Evolutionary conservation across 1,284 basidiomycete species (phyloP).

Genomic region (Hymenochaete sp.): DNA sequence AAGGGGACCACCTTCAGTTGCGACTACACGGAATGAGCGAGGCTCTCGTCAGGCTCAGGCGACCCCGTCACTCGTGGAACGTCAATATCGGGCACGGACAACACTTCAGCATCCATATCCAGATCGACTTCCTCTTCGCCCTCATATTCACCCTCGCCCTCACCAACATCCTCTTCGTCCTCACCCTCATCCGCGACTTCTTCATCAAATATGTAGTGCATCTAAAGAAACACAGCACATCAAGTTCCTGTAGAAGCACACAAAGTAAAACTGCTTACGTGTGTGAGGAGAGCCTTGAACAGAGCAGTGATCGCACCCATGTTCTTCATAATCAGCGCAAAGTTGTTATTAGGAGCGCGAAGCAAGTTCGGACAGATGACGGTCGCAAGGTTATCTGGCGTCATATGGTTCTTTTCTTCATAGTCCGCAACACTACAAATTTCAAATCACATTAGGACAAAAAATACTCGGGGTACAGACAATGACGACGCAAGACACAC

Average conservation of each 20-base stretch:
- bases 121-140: slow-evolving; percentile 36
- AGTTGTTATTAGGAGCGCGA: slow-evolving; percentile 63
- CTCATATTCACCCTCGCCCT: slow-evolving; percentile 29
- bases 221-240: slow-evolving; percentile 23
- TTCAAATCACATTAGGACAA: slow-evolving; percentile 1
- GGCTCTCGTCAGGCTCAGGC: slow-evolving; percentile 9
- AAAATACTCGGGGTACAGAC: background rate
- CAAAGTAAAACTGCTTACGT: slow-evolving; percentile 39
- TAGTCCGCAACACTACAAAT: slow-evolving; percentile 64
- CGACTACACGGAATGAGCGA: too few relatives aligned
- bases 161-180: background rate
- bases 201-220: slow-evolving; percentile 44
- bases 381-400: slow-evolving; percentile 70
- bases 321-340: slow-evolving; percentile 65
- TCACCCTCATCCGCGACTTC: slow-evolving; percentile 28
- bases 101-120: background rate
- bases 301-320: slow-evolving; percentile 69
- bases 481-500: slow-evolving; percentile 29
- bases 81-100: slow-evolving; percentile 6
- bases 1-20: too few relatives aligned
- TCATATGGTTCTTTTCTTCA: slow-evolving; percentile 83
- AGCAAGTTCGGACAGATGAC: slow-evolving; percentile 76
- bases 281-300: slow-evolving; percentile 69
- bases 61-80: slow-evolving; percentile 11
- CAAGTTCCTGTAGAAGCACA: background rate